Evolutionary conservation across 1,284 basidiomycete species (phyloP).

Genomic region (Pseudozyma sp.): DNA sequence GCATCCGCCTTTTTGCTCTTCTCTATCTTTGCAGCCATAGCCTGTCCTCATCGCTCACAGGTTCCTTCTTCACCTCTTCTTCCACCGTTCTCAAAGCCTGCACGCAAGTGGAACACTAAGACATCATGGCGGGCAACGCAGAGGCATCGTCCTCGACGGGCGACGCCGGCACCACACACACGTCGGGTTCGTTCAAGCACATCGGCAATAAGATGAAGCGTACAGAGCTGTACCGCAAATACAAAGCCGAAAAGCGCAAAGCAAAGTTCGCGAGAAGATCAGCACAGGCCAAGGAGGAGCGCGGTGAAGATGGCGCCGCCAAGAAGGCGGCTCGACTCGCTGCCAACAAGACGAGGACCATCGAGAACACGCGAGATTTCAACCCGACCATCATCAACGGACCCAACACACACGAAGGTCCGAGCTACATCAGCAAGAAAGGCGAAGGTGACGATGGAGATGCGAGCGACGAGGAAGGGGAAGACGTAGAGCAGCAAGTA

Average conservation of each 20-base stretch:
- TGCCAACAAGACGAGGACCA: slow-evolving; percentile 87
- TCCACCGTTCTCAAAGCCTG: no score
- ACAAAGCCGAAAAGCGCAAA: slow-evolving; percentile 82
- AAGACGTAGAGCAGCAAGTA: slow-evolving; percentile 17
- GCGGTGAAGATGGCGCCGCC: slow-evolving; percentile 77
- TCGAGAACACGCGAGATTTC: slow-evolving; percentile 91
- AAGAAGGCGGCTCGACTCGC: slow-evolving; percentile 78
- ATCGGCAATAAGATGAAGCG: slow-evolving; percentile 70
- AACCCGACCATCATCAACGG: slow-evolving; percentile 79
- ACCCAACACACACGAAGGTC: slow-evolving; percentile 66
- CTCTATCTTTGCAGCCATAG: background rate
- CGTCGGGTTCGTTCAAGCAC: slow-evolving; percentile 58
- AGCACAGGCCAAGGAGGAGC: slow-evolving; percentile 71
- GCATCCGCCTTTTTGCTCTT: background rate
- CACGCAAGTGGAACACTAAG: background rate
- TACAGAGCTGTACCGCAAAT: slow-evolving; percentile 72
- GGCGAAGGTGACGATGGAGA: slow-evolving; percentile 8
- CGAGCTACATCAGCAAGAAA: slow-evolving; percentile 48
- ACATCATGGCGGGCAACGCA: slow-evolving; percentile 19
- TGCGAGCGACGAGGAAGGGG: slow-evolving; percentile 47
- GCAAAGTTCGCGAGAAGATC: slow-evolving; percentile 83
- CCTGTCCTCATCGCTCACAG: background rate
- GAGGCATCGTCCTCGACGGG: slow-evolving; percentile 16
- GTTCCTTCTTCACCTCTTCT: background rate
- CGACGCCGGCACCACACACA: slow-evolving; percentile 18